A percentile compares a stretch with the other conserved stretches of the same genome.
phyloP scores from a whole-genome alignment of 2,329 filamentous ascomycete genomes.

The Colletotrichum neosansevieriae region DNA sequence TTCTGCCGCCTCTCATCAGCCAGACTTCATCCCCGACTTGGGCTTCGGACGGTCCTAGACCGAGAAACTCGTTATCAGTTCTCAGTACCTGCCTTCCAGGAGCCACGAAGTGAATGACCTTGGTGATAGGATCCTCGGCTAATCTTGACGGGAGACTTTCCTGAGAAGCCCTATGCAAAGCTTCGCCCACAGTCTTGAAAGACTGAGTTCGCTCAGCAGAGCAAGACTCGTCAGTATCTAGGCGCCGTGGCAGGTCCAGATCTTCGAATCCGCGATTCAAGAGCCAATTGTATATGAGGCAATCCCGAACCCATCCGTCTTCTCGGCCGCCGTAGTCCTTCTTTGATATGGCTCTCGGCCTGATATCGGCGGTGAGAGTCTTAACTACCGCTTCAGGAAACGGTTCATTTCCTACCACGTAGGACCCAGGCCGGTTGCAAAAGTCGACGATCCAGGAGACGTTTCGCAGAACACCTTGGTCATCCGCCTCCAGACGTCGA shows the following conservation, averaged over 20 bases:
- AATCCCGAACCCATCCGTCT: slow-evolving; percentile 12
- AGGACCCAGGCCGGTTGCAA: neutral
- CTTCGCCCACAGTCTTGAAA: neutral
- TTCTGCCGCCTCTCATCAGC: slow-evolving; percentile 19
- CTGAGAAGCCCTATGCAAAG: neutral
- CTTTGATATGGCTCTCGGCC: neutral
- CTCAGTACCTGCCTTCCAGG: neutral
- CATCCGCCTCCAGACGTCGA: neutral
- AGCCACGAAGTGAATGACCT: slow-evolving; percentile 6
- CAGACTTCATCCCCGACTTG: slow-evolving; percentile 21
- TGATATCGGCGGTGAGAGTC: slow-evolving; percentile 15
- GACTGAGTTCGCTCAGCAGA: too few species aligned
- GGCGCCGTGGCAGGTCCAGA: neutral
- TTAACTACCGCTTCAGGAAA: neutral
- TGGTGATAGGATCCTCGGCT: slow-evolving; percentile 3
- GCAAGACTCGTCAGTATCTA: too few species aligned
- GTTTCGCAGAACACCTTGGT: slow-evolving; percentile 3
- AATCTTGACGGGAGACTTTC: neutral
- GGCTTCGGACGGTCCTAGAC: neutral
- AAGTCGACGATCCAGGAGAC: slow-evolving; percentile 16
- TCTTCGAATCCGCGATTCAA: neutral
- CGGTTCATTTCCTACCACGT: neutral
- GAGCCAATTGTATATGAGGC: slow-evolving; percentile 6
- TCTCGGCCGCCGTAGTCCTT: neutral
- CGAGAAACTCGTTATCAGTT: neutral